Percentiles rank a stretch among this genome's conserved stretches.
Conservation (phyloP, 1,139 yeast genomes). For the Trichomonascaceae sp. region DNA sequence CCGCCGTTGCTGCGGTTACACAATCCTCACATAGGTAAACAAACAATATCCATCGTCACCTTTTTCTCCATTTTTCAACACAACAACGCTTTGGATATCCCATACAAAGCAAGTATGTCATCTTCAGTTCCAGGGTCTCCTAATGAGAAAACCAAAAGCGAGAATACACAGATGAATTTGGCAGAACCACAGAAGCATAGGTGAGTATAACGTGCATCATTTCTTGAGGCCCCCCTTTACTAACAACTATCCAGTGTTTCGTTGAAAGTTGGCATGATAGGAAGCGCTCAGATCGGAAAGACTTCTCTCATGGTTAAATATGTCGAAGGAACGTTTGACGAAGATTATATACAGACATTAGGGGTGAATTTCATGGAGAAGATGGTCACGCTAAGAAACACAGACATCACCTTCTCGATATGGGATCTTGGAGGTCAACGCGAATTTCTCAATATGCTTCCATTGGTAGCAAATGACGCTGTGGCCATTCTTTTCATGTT, state of each 20-base stretch:
- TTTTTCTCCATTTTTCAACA: not conserved
- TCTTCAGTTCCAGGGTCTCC: not conserved
- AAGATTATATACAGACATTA: slow-evolving; percentile 84
- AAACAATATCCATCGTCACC: not conserved
- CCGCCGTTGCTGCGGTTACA: slow-evolving; percentile 1
- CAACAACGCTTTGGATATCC: not conserved
- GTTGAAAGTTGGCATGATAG: slow-evolving; percentile 86
- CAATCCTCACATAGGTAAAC: not conserved
- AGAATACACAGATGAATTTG: slow-evolving; percentile 12
- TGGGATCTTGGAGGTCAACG: slow-evolving; percentile 98
- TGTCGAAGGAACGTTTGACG: slow-evolving; percentile 90
- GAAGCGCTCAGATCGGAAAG: slow-evolving; percentile 98
- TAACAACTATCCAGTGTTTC: slow-evolving; percentile 43
- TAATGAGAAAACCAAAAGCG: not conserved
- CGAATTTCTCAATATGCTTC: slow-evolving; percentile 94
- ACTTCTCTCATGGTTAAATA: slow-evolving; percentile 96
- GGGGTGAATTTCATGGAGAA: slow-evolving; percentile 97
- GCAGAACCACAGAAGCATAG: slow-evolving; percentile 14
- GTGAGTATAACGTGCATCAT: slow-evolving; percentile 7
- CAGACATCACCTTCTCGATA: slow-evolving; percentile 84
- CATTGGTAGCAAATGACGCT: slow-evolving; percentile 88
- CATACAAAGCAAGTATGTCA: not conserved
- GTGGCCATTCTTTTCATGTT: slow-evolving; percentile 90
- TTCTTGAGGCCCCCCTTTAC: not conserved
- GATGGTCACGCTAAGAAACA: slow-evolving; percentile 76